Evolutionary conservation across 192 early-diverging fungal species (phyloP).

Genomic region (Gonapodya prolifera): DNA sequence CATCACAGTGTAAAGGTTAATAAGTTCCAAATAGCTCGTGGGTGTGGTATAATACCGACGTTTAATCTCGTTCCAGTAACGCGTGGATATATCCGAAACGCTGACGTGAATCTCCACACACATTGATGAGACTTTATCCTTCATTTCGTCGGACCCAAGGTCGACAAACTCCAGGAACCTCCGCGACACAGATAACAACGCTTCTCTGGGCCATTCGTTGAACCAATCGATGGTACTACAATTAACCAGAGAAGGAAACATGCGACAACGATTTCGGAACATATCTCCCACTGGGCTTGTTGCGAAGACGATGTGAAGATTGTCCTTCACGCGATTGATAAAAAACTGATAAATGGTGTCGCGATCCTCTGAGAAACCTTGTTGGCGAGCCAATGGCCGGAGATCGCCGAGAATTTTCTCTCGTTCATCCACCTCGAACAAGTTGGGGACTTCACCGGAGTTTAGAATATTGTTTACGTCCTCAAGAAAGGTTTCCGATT

Average conservation of each 20-base stretch:
- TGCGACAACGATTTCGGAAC: conserved; percentile 36
- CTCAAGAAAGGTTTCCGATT: conserved; percentile 31
- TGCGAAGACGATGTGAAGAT: conserved; percentile 46
- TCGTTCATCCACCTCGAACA: conserved; percentile 5
- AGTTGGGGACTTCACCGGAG: conserved; percentile 8
- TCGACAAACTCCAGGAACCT: conserved; percentile 44
- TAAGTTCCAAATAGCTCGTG: conserved; percentile 5
- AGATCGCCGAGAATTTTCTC: conserved; percentile 7
- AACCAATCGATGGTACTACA: conserved; percentile 60
- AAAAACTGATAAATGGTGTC: conserved; percentile 17
- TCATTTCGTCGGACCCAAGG: conserved; percentile 19
- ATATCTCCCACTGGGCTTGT: conserved; percentile 54
- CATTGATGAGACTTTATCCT: conserved; percentile 29
- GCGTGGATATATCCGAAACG: conserved; percentile 42
- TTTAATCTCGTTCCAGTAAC: conserved; percentile 21
- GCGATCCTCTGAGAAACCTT: conserved; percentile 5
- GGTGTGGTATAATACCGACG: conserved; percentile 8
- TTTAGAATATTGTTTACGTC: conserved; percentile 11
- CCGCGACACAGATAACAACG: conserved; percentile 41
- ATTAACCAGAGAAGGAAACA: conserved; percentile 47
- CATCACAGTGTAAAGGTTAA: background rate
- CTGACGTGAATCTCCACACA: conserved; percentile 30
- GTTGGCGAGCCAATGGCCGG: background rate
- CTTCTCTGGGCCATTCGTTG: conserved; percentile 54
- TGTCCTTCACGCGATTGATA: conserved; percentile 40